Percentiles rank a stretch among this genome's conserved stretches.
Conservation (phyloP, 345 rosid species). For the Rhodamnia rubescens region DNA sequence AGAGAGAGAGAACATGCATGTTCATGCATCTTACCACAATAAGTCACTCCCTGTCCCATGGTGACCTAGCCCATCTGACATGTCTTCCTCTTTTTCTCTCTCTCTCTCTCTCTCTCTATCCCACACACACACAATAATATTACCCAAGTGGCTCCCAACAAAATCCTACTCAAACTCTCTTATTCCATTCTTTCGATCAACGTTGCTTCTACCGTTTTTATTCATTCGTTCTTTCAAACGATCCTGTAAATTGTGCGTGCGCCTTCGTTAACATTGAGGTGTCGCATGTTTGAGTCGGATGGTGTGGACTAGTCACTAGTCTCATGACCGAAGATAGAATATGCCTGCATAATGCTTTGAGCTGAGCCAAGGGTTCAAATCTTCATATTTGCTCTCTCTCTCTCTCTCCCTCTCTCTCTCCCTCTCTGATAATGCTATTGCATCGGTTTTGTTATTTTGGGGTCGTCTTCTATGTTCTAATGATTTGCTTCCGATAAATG, state of each 20-base stretch:
- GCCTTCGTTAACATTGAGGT: background rate
- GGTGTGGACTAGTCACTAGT: background rate
- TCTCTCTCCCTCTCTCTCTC: background rate
- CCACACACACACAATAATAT: background rate
- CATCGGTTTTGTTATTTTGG: background rate
- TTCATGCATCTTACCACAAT: background rate
- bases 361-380: background rate
- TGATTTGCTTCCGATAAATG: background rate
- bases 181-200: background rate
- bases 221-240: accelerated
- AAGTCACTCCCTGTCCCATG: background rate
- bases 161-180: background rate
- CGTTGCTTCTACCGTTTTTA: background rate
- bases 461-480: background rate
- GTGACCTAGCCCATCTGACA: background rate
- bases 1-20: background rate
- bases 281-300: background rate
- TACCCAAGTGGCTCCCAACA: background rate
- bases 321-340: background rate
- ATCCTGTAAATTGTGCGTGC: accelerated
- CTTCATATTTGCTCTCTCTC: background rate
- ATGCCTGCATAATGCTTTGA: background rate
- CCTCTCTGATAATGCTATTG: background rate
- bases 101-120: background rate
- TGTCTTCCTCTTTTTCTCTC: background rate